These are phyloP conservation scores for Aspergillus chevalieri DNA, from an alignment of 2,329 filamentous ascomycete species.

Conservation along the genomic window DNA sequence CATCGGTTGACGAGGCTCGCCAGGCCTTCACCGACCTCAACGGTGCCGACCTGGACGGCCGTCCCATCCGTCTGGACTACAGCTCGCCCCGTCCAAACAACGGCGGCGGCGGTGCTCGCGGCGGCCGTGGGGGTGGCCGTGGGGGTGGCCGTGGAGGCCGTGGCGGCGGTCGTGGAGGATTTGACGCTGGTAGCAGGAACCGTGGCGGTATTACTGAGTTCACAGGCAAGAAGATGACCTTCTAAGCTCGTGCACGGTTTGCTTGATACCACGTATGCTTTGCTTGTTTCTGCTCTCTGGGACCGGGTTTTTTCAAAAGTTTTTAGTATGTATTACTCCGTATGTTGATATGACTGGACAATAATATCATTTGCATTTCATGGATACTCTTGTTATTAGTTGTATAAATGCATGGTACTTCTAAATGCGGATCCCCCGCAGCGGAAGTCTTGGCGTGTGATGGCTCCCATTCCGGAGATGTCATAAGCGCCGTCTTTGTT, in stretches of 20 bases:
- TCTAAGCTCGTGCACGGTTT: conserved; percentile 34
- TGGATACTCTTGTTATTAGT: too few species aligned
- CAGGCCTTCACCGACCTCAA: conserved; percentile 64
- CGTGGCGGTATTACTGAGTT: conserved; percentile 58
- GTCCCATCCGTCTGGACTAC: conserved; percentile 76
- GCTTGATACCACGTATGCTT: conserved; percentile 4
- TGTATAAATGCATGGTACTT: too few species aligned
- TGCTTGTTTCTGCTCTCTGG: too few species aligned
- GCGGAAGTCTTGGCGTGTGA: neutral
- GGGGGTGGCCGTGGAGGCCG: conserved; percentile 49
- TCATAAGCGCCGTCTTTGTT: conserved; percentile 4
- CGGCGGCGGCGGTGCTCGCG: conserved; percentile 40
- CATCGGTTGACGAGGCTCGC: conserved; percentile 75
- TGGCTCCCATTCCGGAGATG: conserved; percentile 4
- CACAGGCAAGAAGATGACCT: conserved; percentile 74
- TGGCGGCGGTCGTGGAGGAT: conserved; percentile 38
- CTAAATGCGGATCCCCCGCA: too few species aligned
- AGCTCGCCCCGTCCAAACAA: conserved; percentile 61
- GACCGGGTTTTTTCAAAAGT: neutral
- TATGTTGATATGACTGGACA: neutral
- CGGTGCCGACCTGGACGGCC: conserved; percentile 65
- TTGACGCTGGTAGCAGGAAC: conserved; percentile 43
- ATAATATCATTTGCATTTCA: neutral
- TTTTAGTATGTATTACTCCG: conserved; percentile 2
- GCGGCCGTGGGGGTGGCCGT: conserved; percentile 44